Base-by-base conservation (phyloP, 352 stramenopile genomes). In the Phytophthora citrophthora region DNA sequence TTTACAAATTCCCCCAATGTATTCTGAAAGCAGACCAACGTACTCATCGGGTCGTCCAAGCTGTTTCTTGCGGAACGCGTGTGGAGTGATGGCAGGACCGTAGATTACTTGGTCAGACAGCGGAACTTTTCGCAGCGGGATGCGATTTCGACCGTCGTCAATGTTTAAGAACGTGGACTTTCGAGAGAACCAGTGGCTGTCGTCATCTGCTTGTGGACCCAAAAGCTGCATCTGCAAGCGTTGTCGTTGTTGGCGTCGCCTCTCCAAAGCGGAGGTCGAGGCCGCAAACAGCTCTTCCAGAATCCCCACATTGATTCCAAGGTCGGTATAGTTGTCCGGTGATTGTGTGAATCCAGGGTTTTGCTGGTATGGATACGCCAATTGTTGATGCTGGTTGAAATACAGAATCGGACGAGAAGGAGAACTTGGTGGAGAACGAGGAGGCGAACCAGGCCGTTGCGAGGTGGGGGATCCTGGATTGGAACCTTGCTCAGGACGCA, bases 91-190 rank as follows among this genome's bases (percentile, higher is more conserved):
- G 24, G 76, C 74, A 3, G 82, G 82, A 0, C 79, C 82, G 55
- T 91, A 91, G 4, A 91, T 72, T 18, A 91, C 76, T 23, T 86
- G 77, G 39, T 91, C 77, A 0, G 79, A 89, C 3, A 89, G 65
- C 23, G 70, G 63, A 0, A 71, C 56, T 16, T 80, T 68, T 18
- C 82, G 73, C 31, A 91, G 69, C 10, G 80, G 82, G 45, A 91
- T 88, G 23, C 77, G 81, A 34, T 90, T 90, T 39, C 73, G 68
- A 2, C 73, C 57, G 38, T 91, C 83, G n/a, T 85, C 73, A 13
- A 86, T 61, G 47, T 86, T 86, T 36, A 84, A 53, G 44, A 84
- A 86, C 3, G 54, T 49, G n/a, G 61, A 51, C 0, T 47, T 54
- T 45, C 44, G 43, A 31, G 27, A 36, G 20, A 38, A 15, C 38